These are phyloP conservation scores for Jatropha multifida DNA, from an alignment of 441 rosid species.

Conservation along the genomic window DNA sequence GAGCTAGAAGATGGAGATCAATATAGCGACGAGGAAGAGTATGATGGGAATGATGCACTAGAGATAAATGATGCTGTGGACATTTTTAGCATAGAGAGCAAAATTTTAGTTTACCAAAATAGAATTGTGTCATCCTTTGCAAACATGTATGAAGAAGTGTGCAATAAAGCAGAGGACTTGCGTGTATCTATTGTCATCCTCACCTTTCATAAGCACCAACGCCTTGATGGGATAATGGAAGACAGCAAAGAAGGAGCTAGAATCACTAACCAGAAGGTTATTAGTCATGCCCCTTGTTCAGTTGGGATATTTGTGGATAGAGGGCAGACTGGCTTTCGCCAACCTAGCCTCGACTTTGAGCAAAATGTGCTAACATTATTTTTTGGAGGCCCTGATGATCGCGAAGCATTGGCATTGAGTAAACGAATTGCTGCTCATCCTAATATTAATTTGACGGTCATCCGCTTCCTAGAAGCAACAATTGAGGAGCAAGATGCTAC, in stretches of 20 bases:
- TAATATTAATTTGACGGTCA: constrained; percentile 51
- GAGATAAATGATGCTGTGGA: constrained; percentile 75
- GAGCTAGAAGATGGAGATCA: constrained; percentile 58
- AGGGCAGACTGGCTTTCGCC: constrained; percentile 66
- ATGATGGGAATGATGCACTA: constrained; percentile 64
- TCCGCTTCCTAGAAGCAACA: constrained; percentile 44
- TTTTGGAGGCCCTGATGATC: constrained; percentile 84
- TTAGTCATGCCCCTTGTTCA: constrained; percentile 71
- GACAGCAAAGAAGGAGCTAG: constrained; percentile 57
- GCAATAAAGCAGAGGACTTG: constrained; percentile 59
- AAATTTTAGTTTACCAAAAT: constrained; percentile 41
- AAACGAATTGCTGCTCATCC: constrained; percentile 51
- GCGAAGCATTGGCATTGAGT: constrained; percentile 77
- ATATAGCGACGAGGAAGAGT: constrained; percentile 65
- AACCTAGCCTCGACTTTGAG: constrained; percentile 41
- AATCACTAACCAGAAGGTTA: constrained; percentile 62
- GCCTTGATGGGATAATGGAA: constrained; percentile 70
- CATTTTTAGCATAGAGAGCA: constrained; percentile 43
- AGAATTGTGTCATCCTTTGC: constrained; percentile 55
- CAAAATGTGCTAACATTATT: constrained; percentile 65
- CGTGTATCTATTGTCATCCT: constrained; percentile 63
- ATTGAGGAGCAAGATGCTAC: constrained; percentile 18
- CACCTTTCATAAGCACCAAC: constrained; percentile 86
- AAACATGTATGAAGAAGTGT: constrained; percentile 63
- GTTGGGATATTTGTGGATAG: constrained; percentile 68